Percentiles rank a stretch among this genome's conserved stretches.
phyloP scores from a whole-genome alignment of 306 rosid species.

The Cicer chorassanicum region DNA sequence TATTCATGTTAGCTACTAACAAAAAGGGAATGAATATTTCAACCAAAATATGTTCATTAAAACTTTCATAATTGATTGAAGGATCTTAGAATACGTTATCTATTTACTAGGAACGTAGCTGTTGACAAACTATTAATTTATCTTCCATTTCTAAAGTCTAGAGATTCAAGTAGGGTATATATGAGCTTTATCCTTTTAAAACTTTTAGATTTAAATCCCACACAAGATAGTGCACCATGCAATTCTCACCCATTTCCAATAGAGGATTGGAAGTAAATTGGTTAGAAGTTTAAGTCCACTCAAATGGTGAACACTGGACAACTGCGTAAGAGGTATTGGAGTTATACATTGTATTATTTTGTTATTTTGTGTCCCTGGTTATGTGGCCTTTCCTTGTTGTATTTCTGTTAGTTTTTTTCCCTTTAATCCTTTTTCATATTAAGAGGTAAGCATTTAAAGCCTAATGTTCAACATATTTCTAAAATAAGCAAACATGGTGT shows the following conservation, averaged over 20 bases:
- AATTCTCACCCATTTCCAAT: conserved; percentile 13
- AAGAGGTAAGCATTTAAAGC: neutral
- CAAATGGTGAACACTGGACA: neutral
- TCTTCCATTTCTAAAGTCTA: conserved; percentile 12
- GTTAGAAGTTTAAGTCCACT: neutral
- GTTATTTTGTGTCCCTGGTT: no score
- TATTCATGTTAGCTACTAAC: conserved; percentile 2
- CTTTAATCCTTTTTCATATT: no score
- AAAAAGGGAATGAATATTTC: conserved; percentile 7
- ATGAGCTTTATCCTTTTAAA: conserved; percentile 1
- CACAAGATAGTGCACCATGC: conserved; percentile 1
- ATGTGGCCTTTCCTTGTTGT: no score
- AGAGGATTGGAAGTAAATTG: conserved; percentile 6
- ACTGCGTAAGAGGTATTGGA: neutral
- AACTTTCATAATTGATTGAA: conserved; percentile 24
- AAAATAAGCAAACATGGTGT: neutral
- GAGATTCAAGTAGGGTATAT: neutral
- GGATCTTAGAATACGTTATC: conserved; percentile 6
- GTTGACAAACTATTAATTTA: conserved; percentile 10
- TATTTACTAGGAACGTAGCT: conserved; percentile 8
- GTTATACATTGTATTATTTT: no score
- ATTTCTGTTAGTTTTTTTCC: no score
- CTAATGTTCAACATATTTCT: conserved; percentile 8
- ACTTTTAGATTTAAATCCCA: conserved; percentile 18
- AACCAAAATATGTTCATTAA: neutral